Evolutionary conservation across 305 asterid genomes (phyloP).

Genomic region (Fraxinus latifolia): DNA sequence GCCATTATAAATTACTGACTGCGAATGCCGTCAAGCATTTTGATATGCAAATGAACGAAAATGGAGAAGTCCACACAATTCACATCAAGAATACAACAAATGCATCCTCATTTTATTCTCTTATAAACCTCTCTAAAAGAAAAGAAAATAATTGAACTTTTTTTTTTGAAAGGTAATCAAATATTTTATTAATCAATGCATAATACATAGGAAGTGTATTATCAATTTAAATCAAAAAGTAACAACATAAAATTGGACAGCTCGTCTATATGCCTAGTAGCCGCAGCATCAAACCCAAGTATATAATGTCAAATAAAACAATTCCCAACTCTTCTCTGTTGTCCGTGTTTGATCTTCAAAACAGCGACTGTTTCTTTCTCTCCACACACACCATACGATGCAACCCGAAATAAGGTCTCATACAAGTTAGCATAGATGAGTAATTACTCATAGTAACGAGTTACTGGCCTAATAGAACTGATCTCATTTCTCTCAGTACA

Average conservation of each 20-base stretch:
- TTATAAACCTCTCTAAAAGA: background rate
- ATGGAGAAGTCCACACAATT: background rate
- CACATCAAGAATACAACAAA: background rate
- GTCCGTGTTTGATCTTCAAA: too few relatives aligned
- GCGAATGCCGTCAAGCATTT: background rate
- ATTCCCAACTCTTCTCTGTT: background rate
- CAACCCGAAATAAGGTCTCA: background rate
- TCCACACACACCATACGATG: background rate
- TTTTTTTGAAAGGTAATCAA: background rate
- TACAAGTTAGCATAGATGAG: background rate
- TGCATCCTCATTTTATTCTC: background rate
- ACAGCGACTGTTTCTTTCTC: background rate
- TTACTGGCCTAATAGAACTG: background rate
- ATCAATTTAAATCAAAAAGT: background rate
- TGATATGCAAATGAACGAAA: background rate
- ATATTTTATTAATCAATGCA: background rate
- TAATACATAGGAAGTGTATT: background rate
- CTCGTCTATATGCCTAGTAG: background rate
- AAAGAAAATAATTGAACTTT: background rate
- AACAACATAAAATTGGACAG: background rate
- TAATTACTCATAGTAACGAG: background rate
- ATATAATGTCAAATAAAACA: background rate
- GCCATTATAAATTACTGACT: background rate
- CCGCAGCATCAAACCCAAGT: background rate
- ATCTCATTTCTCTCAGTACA: background rate